Evolutionary conservation across 352 stramenopile species (phyloP), one percentile per base, ranked within the genome.

Genomic region (Globisporangium spiculum): DNA sequence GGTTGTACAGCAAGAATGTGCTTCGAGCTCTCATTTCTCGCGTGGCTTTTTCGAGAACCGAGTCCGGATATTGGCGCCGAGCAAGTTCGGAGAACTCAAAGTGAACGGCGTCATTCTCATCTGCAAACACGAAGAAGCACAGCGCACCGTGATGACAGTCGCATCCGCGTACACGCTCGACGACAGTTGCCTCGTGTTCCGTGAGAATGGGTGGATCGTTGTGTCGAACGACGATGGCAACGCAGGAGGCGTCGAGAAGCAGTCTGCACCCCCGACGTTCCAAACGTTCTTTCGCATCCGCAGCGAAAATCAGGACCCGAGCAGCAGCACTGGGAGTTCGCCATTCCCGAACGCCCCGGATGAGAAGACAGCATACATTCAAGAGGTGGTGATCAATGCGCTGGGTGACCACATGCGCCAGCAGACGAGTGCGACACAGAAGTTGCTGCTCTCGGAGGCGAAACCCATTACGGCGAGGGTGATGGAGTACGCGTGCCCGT

Each of bases 321-420:
- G 1, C 4, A 64, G 38, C 22, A 8, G 5, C 4, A 55, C 38
- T 10, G 59, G 44, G 10, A 55, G 36, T 20, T 30, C 24, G 24
- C 59, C 59, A n/a, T 64, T 53, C 10, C 10, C n/a, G 14, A 16
- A 46, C 2, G 8, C 4, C 5, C 55, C 32, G 2, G 18, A 41
- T 32, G 59, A 24, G 1, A 20, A 50, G 24, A 26, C 59, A 12
- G 38, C 24, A 24, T 65, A 65, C 36, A 3, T 67, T 6, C 48
- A 44, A 26, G 5, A 60, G n/a, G n/a, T 58, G 8, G 62, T 61
- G 4, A 59, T 53, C 32, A n/a, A 67, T 16, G 48, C 34, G 5
- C 18, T 67, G n/a, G 46, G 62, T 32, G 22, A 67, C 50, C 26
- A 50, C 12, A 61, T 67, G 62, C 50, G 50, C 6, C 27, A 53